These are phyloP conservation scores for Chlorociboria aeruginascens DNA, from an alignment of 495 filamentous ascomycete species.

Conservation along the genomic window DNA sequence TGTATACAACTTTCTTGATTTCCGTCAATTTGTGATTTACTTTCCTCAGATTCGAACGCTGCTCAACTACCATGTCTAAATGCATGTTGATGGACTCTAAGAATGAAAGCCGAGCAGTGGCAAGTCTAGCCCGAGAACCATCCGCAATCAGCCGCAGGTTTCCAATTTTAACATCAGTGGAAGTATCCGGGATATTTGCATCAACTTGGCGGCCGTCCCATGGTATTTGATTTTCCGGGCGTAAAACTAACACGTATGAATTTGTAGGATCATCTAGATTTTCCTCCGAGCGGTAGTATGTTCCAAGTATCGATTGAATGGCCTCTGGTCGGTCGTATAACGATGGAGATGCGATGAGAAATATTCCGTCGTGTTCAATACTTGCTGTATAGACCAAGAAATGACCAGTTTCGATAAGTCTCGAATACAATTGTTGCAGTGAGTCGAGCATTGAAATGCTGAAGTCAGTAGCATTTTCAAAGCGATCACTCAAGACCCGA, in stretches of 20 bases:
- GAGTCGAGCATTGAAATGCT: conserved; percentile 60
- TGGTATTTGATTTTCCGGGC: conserved; percentile 61
- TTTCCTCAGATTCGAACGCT: conserved; percentile 82
- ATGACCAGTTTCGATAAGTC: conserved; percentile 74
- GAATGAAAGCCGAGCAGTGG: conserved; percentile 67
- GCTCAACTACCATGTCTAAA: conserved; percentile 78
- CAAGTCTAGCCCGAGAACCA: conserved; percentile 67
- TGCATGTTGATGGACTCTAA: conserved; percentile 64
- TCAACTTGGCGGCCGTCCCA: conserved; percentile 76
- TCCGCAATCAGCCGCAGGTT: conserved; percentile 84
- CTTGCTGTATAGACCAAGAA: conserved; percentile 62
- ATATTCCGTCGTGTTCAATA: conserved; percentile 60
- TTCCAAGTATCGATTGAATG: conserved; percentile 75
- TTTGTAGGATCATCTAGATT: conserved; percentile 54
- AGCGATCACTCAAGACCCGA: conserved; percentile 75
- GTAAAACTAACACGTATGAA: conserved; percentile 77
- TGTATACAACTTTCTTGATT: conserved; percentile 92
- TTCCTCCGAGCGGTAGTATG: conserved; percentile 73
- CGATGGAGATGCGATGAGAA: conserved; percentile 73
- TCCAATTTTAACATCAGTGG: conserved; percentile 75
- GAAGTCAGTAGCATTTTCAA: conserved; percentile 93
- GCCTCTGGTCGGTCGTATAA: conserved; percentile 62
- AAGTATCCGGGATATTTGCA: conserved; percentile 59
- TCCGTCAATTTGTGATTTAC: conserved; percentile 87
- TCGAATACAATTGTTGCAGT: conserved; percentile 63